A percentile compares a stretch with the other conserved stretches of the same genome.
Conservation (phyloP, 768 basidiomycete species). For the Xerocomellus amylosporus region DNA sequence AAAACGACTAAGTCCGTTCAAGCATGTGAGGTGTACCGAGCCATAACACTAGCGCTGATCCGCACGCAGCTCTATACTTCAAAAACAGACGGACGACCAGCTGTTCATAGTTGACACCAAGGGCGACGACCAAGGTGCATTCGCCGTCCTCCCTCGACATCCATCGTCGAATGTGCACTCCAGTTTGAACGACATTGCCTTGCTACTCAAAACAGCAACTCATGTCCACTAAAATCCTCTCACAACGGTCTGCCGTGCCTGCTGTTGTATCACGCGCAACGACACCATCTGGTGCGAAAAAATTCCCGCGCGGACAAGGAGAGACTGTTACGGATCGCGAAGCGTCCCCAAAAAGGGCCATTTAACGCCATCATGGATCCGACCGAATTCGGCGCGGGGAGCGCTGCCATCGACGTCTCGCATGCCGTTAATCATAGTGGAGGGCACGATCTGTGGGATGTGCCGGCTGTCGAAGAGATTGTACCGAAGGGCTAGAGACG, state of each 20-base stretch:
- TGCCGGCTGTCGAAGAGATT: slow-evolving; percentile 33
- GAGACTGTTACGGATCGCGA: slow-evolving; percentile 71
- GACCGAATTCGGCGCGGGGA: slow-evolving; percentile 63
- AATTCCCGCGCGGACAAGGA: slow-evolving; percentile 66
- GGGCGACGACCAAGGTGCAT: slow-evolving; percentile 70
- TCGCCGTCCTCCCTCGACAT: background rate
- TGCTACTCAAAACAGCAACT: slow-evolving; percentile 53
- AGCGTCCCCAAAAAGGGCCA: slow-evolving; percentile 66
- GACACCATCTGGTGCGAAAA: slow-evolving; percentile 27
- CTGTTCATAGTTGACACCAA: slow-evolving; percentile 78
- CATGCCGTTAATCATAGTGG: slow-evolving; percentile 70
- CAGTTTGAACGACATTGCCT: slow-evolving; percentile 61
- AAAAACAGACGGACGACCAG: slow-evolving; percentile 67
- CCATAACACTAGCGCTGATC: background rate
- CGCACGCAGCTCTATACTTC: slow-evolving; percentile 53
- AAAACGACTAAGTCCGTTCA: too few species aligned
- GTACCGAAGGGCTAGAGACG: slow-evolving; percentile 41
- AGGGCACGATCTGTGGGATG: slow-evolving; percentile 61
- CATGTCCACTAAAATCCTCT: slow-evolving; percentile 74
- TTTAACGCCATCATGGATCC: slow-evolving; percentile 71
- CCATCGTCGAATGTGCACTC: background rate
- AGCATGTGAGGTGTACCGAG: too few species aligned
- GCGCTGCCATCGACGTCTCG: slow-evolving; percentile 59
- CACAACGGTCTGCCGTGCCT: slow-evolving; percentile 85
- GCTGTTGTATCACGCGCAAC: slow-evolving; percentile 64